Evolutionary conservation across 441 rosid genomes (phyloP), one percentile per base, ranked within the genome.

Genomic region (Aquilaria agallochum): DNA sequence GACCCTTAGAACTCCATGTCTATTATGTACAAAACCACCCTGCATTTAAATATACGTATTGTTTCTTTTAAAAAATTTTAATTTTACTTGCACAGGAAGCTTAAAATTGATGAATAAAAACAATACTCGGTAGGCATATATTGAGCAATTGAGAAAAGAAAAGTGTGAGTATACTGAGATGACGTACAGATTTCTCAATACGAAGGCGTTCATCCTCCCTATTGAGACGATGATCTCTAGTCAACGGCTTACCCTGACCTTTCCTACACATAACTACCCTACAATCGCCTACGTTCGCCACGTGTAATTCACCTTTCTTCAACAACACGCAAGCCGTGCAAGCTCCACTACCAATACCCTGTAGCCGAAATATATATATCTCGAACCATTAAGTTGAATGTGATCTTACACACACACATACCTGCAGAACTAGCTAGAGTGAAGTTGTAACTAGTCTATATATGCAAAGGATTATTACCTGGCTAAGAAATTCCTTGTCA

Each of bases 231-330:
- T 82, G 86, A 66, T 82, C 82, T 3, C 11, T 15, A n/a, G 83
- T 78, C 53, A 82, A 40, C 10, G 60, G 50, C 12, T 72, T 42
- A 5, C 80, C 86, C 7, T 70, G 66, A n/a, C 86, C 86, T 3
- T 70, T 72, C 50, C 76, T 70, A 50, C 86, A 71, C 63, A 82
- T 31, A 36, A 82, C 76, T 48, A 74, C 82, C 55, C 71, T 70
- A 52, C 86, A 82, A 62, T 82, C 86, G 4, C 86, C 86, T 3
- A 60, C 75, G 44, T 82, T 82, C 13, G 83, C 83, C 30, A 62
- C 80, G 11, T 70, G 72, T 45, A 82, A 52, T 33, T 72, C 69
- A 45, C 80, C 80, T 31, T 68, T 63, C 61, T 64, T 74, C 63
- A 82, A 11, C 1, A 82, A 31, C 10, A 69, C 80, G 58, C 75